Base-by-base conservation (phyloP, 192 early-diverging fungal species). In the Linnemannia hyalina region DNA sequence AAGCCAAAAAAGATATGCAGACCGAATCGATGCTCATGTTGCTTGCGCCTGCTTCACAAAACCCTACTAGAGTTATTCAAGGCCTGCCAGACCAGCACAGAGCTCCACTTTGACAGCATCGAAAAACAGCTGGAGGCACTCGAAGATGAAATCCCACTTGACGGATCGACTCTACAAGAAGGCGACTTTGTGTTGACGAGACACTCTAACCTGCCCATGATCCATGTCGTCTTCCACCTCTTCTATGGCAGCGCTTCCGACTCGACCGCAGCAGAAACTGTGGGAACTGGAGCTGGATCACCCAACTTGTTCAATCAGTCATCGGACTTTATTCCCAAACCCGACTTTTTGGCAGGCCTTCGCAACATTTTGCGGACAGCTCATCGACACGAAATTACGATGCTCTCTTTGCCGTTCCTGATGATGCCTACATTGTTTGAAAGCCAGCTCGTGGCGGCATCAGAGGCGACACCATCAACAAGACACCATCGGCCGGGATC, bases 191-290 rank as follows among this genome's bases (percentile, higher is more conserved):
- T 97, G 60, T 88, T 96, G 23, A 96, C 96, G 20, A 78, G 90
- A 40, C 96, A 97, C 82, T 95, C 95, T 29, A 96, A 97, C 77
- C 55, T 97, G 36, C 94, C 95, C 11, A 80, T 93, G 69, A 87
- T 92, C 29, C 95, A 97, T 75, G 90, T 95, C 4, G 92, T 95
- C 44, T 97, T 96, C 81, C 95, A 96, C 70, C 82, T 97, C 60
- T 88, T 97, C 60, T 90, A 95, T 71, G 90, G 79, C 15, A 22
- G 40, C 16, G 5, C 70, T n/a, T 38, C 36, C 8, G 40, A 42
- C n/a, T 4, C 68, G 41, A 8, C 54, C 7, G n/a, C 73, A 22
- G 75, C 40, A 69, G n/a, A 15, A 52, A 23, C 15, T 23, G 18
- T 18, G 7, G 49, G 32, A 60, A 60, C 16, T 35, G 47, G 42